Percentiles rank a stretch among this genome's conserved stretches.
phyloP scores from a whole-genome alignment of 495 filamentous ascomycete species.

The Aspergillus ostianus region DNA sequence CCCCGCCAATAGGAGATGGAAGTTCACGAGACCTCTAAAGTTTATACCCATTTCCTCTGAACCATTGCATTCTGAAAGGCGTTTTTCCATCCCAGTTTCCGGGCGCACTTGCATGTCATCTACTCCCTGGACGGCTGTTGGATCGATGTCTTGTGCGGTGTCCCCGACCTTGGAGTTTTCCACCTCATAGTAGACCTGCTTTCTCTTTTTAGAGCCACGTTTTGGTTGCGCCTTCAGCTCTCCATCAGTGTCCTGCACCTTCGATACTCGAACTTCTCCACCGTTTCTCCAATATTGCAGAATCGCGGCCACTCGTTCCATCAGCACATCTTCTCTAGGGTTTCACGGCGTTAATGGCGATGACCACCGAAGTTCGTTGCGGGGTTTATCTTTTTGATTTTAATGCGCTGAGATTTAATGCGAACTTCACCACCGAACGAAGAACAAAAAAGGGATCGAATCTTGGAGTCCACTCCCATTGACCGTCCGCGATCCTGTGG shows the following conservation, averaged over 20 bases:
- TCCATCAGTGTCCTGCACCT: background rate
- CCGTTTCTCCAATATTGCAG: background rate
- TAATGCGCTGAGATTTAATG: slow-evolving; percentile 16
- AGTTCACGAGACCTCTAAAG: slow-evolving; percentile 96
- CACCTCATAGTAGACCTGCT: slow-evolving; percentile 21
- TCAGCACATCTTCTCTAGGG: slow-evolving; percentile 12
- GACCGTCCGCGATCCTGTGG: slow-evolving; percentile 15
- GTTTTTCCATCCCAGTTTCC: slow-evolving; percentile 16
- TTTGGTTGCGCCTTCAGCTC: slow-evolving; percentile 21
- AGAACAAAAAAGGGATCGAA: slow-evolving; percentile 7
- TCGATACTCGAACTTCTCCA: background rate
- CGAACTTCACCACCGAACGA: slow-evolving; percentile 13
- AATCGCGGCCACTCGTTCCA: slow-evolving; percentile 1
- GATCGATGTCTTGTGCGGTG: slow-evolving; percentile 25
- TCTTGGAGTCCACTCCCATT: slow-evolving; percentile 12
- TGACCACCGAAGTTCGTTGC: slow-evolving; percentile 4
- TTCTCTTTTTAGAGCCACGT: slow-evolving; percentile 23
- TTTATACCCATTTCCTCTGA: slow-evolving; percentile 99
- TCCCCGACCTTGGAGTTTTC: slow-evolving; percentile 26
- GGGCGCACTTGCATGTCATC: slow-evolving; percentile 15
- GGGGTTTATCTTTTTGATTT: slow-evolving; percentile 1
- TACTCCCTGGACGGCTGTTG: slow-evolving; percentile 24
- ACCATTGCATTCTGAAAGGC: slow-evolving; percentile 31
- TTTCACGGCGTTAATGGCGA: slow-evolving; percentile 22
- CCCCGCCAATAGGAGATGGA: slow-evolving; percentile 86